A percentile compares a stretch with the other conserved stretches of the same genome.
These are phyloP conservation scores for Mollisiaceae sp. DNA, from an alignment of 2,329 filamentous ascomycete genomes.

Conservation along the genomic window DNA sequence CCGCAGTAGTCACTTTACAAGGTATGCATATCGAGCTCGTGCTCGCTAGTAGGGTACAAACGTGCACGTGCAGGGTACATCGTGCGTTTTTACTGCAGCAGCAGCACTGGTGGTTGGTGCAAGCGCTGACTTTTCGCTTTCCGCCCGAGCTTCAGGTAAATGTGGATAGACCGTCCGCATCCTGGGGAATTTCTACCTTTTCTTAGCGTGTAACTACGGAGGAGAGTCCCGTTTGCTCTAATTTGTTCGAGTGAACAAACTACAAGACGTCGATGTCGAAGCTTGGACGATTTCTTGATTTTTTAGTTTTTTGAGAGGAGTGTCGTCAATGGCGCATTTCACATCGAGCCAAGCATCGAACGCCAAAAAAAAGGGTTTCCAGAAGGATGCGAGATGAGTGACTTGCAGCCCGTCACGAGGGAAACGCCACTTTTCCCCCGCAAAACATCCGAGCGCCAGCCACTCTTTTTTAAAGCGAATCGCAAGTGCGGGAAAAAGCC, in stretches of 20 bases:
- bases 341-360: too few relatives aligned
- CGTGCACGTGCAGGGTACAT: not conserved
- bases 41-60: not conserved
- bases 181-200: not conserved
- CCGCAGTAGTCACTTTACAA: too few relatives aligned
- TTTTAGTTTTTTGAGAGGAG: too few relatives aligned
- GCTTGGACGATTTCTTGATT: too few relatives aligned
- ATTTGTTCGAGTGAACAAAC: not conserved
- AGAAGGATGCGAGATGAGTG: too few relatives aligned
- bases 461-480: not conserved
- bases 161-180: not conserved
- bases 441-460: not conserved
- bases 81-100: not conserved
- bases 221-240: not conserved
- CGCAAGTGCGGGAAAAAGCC: not conserved
- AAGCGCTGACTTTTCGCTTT: conserved; percentile 7
- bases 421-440: not conserved
- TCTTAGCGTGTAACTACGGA: not conserved
- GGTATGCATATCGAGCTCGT: too few relatives aligned
- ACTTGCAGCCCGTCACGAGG: not conserved
- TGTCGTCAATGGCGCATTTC: not conserved
- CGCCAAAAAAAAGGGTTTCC: not conserved
- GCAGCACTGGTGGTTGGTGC: too few relatives aligned
- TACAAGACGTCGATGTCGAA: too few relatives aligned
- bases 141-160: not conserved